phyloP scores from a whole-genome alignment of 257 asterid genomes.

The Datura wrightii region DNA sequence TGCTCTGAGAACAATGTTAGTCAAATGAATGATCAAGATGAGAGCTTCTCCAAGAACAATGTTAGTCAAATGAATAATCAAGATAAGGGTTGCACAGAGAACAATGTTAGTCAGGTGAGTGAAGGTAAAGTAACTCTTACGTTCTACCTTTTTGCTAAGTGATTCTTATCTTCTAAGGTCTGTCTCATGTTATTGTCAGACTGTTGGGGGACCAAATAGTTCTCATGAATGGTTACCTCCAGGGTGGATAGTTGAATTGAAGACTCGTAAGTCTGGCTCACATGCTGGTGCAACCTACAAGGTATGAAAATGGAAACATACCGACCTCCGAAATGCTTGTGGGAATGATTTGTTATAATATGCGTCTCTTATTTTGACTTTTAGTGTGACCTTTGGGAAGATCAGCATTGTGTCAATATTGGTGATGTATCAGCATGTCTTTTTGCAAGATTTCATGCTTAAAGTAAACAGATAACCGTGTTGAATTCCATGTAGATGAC shows the following conservation, averaged over 20 bases:
- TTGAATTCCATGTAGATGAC: conserved; percentile 17
- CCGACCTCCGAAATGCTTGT: conserved; percentile 12
- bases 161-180: conserved; percentile 23
- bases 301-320: conserved; percentile 45
- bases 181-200: conserved; percentile 40
- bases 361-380: conserved; percentile 19
- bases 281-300: conserved; percentile 51
- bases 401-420: not conserved
- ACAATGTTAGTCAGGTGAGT: conserved; percentile 20
- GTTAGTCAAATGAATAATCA: conserved; percentile 43
- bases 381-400: not conserved
- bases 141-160: not conserved
- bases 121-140: not conserved
- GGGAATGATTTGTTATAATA: conserved; percentile 23
- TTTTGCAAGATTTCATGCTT: not conserved
- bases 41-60: conserved; percentile 26
- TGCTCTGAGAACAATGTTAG: not conserved
- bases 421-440: conserved; percentile 17
- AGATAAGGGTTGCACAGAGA: conserved; percentile 9
- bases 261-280: conserved; percentile 40
- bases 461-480: not conserved
- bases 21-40: not conserved
- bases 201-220: conserved; percentile 34
- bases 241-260: conserved; percentile 64
- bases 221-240: conserved; percentile 62